These are phyloP conservation scores for Leccinum longicurvipes DNA, from an alignment of 768 basidiomycete species.

Conservation along the genomic window DNA sequence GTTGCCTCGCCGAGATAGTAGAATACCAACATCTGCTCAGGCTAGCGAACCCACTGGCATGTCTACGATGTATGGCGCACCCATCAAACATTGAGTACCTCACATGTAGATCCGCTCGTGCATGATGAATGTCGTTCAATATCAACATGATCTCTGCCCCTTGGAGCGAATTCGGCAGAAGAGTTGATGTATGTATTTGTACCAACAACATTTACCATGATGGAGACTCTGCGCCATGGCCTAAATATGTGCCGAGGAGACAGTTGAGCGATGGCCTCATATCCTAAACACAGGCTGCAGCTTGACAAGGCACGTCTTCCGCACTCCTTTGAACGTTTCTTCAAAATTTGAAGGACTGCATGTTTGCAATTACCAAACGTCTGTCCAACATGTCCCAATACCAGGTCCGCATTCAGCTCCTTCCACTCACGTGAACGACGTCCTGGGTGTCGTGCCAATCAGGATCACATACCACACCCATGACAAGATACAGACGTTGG, in stretches of 20 bases:
- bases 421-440: slow-evolving; percentile 54
- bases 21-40: neutral
- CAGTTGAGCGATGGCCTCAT: neutral
- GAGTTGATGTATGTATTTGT: slow-evolving; percentile 14
- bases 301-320: slow-evolving; percentile 39
- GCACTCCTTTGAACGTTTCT: slow-evolving; percentile 48
- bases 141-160: slow-evolving; percentile 1
- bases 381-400: slow-evolving; percentile 32
- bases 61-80: neutral
- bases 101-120: slow-evolving; percentile 9
- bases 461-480: neutral
- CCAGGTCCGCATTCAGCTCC: slow-evolving; percentile 39
- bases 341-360: slow-evolving; percentile 77
- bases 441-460: slow-evolving; percentile 40
- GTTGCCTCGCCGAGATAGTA: neutral
- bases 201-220: slow-evolving; percentile 3
- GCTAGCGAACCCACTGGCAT: neutral
- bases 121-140: slow-evolving; percentile 9
- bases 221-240: neutral
- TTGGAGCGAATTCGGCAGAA: slow-evolving; percentile 3
- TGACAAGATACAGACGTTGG: slow-evolving; percentile 49
- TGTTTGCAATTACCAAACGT: slow-evolving; percentile 61
- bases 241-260: slow-evolving; percentile 1
- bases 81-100: slow-evolving; percentile 11
- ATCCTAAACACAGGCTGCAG: neutral